These are phyloP conservation scores for Saturnispora gosingensis DNA, from an alignment of 805 yeast species.

Conservation along the genomic window DNA sequence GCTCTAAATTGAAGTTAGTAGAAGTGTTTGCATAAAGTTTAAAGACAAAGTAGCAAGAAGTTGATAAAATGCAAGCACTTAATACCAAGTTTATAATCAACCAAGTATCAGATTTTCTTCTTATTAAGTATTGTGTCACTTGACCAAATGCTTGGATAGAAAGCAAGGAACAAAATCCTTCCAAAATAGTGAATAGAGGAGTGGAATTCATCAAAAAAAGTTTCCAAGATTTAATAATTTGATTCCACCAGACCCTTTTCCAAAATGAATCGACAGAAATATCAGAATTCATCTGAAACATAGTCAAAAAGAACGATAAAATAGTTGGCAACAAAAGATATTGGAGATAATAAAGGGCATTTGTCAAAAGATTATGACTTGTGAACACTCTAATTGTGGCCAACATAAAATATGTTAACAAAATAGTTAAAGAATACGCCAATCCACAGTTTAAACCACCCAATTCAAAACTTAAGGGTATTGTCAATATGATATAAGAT, in stretches of 20 bases:
- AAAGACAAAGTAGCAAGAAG: slow-evolving; percentile 68
- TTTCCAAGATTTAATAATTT: slow-evolving; percentile 53
- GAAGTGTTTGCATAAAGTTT: slow-evolving; percentile 70
- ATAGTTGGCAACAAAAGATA: slow-evolving; percentile 33
- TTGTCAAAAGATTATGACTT: slow-evolving; percentile 15
- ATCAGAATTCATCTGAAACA: slow-evolving; percentile 33
- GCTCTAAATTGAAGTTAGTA: slow-evolving; percentile 22
- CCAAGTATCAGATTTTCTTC: slow-evolving; percentile 36
- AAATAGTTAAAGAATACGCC: slow-evolving; percentile 67
- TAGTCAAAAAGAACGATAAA: slow-evolving; percentile 55
- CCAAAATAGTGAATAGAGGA: slow-evolving; percentile 78
- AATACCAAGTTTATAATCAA: slow-evolving; percentile 34
- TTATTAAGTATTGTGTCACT: neutral
- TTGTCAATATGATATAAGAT: slow-evolving; percentile 61
- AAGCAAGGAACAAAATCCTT: slow-evolving; percentile 86
- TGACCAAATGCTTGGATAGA: slow-evolving; percentile 84
- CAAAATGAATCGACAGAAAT: slow-evolving; percentile 10
- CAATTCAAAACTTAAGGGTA: slow-evolving; percentile 81
- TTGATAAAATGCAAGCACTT: slow-evolving; percentile 68
- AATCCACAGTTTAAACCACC: slow-evolving; percentile 92
- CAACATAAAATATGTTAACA: slow-evolving; percentile 57
- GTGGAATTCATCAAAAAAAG: slow-evolving; percentile 68
- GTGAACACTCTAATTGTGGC: slow-evolving; percentile 54
- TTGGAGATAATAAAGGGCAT: slow-evolving; percentile 60
- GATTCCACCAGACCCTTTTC: slow-evolving; percentile 27